phyloP scores from a whole-genome alignment of 345 rosid genomes.

The Eucalyptus regnans region DNA sequence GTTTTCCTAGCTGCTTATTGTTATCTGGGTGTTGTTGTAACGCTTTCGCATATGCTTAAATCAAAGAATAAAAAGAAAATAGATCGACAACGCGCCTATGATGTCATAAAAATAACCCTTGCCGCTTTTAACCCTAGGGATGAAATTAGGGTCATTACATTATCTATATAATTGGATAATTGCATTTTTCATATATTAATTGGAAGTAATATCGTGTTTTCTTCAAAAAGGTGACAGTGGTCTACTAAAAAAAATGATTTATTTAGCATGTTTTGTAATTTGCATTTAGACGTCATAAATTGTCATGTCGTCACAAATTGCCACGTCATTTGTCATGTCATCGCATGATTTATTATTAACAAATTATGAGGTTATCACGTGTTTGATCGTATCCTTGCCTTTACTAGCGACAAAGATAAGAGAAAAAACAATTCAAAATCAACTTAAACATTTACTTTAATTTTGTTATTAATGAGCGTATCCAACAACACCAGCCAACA shows the following conservation, averaged over 20 bases:
- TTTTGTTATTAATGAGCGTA: not conserved
- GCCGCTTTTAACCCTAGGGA: no score
- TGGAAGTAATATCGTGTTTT: not conserved
- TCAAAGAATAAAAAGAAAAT: no score
- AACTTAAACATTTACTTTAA: not conserved
- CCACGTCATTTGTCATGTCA: not conserved
- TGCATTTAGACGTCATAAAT: not conserved
- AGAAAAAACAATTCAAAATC: not conserved
- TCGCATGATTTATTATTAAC: not conserved
- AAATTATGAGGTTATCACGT: not conserved
- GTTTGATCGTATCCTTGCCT: not conserved
- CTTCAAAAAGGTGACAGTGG: not conserved
- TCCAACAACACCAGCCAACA: not conserved
- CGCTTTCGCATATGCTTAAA: no score
- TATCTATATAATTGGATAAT: not conserved
- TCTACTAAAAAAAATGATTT: not conserved
- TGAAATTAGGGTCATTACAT: not conserved
- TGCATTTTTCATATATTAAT: not conserved
- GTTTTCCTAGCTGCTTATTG: no score
- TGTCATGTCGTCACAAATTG: not conserved
- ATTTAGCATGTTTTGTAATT: not conserved
- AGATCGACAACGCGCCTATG: rapidly evolving
- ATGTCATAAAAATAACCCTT: no score
- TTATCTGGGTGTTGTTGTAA: no score
- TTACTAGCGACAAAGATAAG: not conserved